A percentile compares a stretch with the other conserved stretches of the same genome.
These are phyloP conservation scores for Neurospora crassa DNA, from an alignment of 2,329 filamentous ascomycete species.

Conservation along the genomic window DNA sequence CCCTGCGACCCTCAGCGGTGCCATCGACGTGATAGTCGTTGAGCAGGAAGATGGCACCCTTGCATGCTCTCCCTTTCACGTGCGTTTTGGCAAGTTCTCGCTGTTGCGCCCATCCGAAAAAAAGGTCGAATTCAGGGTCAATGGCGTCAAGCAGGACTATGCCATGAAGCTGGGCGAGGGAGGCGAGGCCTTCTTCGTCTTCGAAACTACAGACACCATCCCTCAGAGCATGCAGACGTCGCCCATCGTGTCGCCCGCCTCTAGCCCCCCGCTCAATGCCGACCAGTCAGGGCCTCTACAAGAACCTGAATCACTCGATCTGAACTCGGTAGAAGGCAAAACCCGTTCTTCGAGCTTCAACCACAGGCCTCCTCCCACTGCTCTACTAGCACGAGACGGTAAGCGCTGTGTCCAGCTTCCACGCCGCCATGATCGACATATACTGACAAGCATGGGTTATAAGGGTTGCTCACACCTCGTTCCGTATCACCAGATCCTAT, in stretches of 20 bases:
- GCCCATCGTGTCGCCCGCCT: conserved; percentile 80
- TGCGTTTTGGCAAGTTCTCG: conserved; percentile 98
- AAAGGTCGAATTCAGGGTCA: conserved; percentile 97
- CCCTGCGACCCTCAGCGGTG: conserved; percentile 89
- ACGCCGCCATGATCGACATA: conserved; percentile 7
- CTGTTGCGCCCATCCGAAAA: conserved; percentile 91
- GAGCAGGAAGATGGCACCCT: conserved; percentile 87
- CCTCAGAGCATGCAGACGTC: conserved; percentile 93
- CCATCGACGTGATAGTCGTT: conserved; percentile 97
- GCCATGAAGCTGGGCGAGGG: conserved; percentile 98
- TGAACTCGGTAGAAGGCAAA: conserved; percentile 40
- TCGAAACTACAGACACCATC: conserved; percentile 86
- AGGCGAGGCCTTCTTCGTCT: conserved; percentile 97
- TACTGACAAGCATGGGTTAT: conserved; percentile 8
- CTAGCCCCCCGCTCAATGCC: conserved; percentile 61
- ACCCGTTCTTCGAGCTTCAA: conserved; percentile 27
- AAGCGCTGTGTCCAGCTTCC: conserved; percentile 2
- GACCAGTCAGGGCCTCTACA: conserved; percentile 41
- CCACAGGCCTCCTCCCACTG: conserved; percentile 33
- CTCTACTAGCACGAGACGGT: conserved; percentile 31
- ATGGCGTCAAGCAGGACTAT: conserved; percentile 83
- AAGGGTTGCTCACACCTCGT: conserved; percentile 42
- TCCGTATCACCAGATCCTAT: conserved; percentile 43
- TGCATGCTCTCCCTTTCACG: conserved; percentile 93
- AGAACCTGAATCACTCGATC: conserved; percentile 61